Conservation (phyloP, 208 protist genomes). For the Trypanosoma platydactyli region DNA sequence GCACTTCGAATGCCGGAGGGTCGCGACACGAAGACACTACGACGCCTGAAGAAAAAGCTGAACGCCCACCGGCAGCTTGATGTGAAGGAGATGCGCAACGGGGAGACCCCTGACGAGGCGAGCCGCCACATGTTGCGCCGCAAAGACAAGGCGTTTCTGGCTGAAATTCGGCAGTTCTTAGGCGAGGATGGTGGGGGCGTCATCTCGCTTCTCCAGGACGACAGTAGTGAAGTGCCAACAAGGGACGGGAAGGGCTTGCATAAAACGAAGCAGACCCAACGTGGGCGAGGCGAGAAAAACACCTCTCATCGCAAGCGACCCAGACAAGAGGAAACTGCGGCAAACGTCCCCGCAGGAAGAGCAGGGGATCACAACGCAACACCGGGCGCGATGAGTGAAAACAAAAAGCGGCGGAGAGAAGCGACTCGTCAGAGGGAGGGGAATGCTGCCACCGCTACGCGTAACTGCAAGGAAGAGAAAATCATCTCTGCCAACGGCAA, state of each 20-base stretch:
- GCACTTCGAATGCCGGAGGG: slow-evolving; percentile 19
- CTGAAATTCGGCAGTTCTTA: slow-evolving; percentile 53
- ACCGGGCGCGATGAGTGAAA: background rate
- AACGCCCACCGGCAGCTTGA: slow-evolving; percentile 10
- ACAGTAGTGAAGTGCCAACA: background rate
- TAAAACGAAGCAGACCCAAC: slow-evolving; percentile 1
- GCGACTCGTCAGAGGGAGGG: background rate
- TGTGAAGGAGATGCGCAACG: slow-evolving; percentile 24
- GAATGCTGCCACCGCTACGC: too few species aligned
- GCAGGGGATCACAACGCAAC: background rate
- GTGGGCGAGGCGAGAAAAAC: slow-evolving; percentile 9
- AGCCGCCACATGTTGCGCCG: slow-evolving; percentile 5
- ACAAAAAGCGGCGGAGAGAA: slow-evolving; percentile 7
- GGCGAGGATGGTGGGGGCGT: slow-evolving; percentile 38
- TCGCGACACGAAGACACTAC: slow-evolving; percentile 21
- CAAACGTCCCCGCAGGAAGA: background rate
- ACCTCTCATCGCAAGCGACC: slow-evolving; percentile 1
- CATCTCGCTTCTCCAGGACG: slow-evolving; percentile 16
- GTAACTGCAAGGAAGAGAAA: too few species aligned
- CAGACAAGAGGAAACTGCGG: background rate
- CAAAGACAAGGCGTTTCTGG: slow-evolving; percentile 36
- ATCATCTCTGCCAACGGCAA: too few species aligned
- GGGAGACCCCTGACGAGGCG: slow-evolving; percentile 14
- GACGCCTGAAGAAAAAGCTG: slow-evolving; percentile 24
- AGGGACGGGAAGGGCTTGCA: background rate